Conservation (phyloP, 495 filamentous ascomycete species). For the Viridothelium virens region DNA sequence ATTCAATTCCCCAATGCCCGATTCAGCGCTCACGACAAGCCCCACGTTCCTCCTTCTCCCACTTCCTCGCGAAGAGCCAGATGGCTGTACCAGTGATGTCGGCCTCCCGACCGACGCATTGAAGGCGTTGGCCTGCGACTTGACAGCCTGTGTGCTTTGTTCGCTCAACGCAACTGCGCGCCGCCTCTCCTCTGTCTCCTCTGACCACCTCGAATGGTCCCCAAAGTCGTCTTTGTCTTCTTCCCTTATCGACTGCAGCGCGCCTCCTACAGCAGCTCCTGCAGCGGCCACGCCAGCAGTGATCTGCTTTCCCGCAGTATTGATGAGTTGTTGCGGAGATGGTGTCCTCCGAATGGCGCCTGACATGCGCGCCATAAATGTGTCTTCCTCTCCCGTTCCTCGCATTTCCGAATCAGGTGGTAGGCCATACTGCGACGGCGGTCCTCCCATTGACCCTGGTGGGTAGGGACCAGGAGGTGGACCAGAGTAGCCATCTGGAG, state of each 20-base stretch:
- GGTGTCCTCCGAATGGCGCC: constrained; percentile 79
- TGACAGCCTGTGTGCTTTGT: constrained; percentile 21
- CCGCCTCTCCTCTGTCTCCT: constrained; percentile 56
- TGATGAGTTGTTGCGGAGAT: constrained; percentile 80
- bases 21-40: constrained; percentile 75
- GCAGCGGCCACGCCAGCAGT: constrained; percentile 74
- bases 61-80: constrained; percentile 34
- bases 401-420: constrained; percentile 19
- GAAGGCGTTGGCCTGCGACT: constrained; percentile 25
- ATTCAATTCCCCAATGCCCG: constrained; percentile 40
- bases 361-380: constrained; percentile 65
- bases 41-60: constrained; percentile 58
- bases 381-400: constrained; percentile 40
- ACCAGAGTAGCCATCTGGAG: constrained; percentile 40
- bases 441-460: constrained; percentile 21
- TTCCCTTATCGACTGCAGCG: constrained; percentile 8
- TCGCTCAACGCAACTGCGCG: constrained; percentile 22
- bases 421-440: constrained; percentile 16
- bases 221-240: constrained; percentile 25
- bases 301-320: constrained; percentile 67
- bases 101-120: constrained; percentile 17
- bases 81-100: background rate
- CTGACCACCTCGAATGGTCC: constrained; percentile 67
- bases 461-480: constrained; percentile 26
- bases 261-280: constrained; percentile 62